Base-by-base conservation (phyloP, 306 rosid species). In the Malus domestica region DNA sequence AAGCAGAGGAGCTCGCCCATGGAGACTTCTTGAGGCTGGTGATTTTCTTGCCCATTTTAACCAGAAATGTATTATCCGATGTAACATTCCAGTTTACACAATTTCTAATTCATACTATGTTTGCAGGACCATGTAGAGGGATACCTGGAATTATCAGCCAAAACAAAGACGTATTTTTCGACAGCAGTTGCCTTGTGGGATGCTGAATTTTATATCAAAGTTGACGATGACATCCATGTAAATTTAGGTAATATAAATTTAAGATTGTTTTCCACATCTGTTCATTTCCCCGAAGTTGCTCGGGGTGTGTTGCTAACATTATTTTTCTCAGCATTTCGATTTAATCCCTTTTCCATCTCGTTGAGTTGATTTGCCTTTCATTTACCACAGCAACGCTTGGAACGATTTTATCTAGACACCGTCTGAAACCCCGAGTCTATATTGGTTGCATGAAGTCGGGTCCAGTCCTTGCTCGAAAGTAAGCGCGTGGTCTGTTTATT, bases 391-490 rank as follows among this genome's bases (percentile, higher is more conserved):
- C 88, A 65, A 89, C 91, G 8, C 96, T 94, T 73, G 96, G 90
- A 70, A 66, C 70, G 29, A 84, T 92, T 77, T 80, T 94, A 70
- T 72, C 76, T 61, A 79, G 83, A 85, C 88, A 87, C 76, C 93
- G 85, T 14, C 42, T 6, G 45, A 91, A 89, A 72, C 87, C 90
- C 78, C 93, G 91, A 10, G 94, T 89, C 58, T 94, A 91, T 63
- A 82, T 91, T 70, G 98, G 98, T 65, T 94, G 98, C 89, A 94
- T 91, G 98, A 94, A 94, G 81, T 90, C 96, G 25, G 98, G 98
- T 64, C 98, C 96, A 4, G 98, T 94, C 80, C 91, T 91, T 72
- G 81, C 88, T 70, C 90, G 84, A 71, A 94, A 90, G 98, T 94
- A 90, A 90, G 90, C 71, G 70, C 52, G 25, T 42, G 25, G 20